phyloP scores from a whole-genome alignment of 176 grass and related monocot genomes.

The Juncus effusus region DNA sequence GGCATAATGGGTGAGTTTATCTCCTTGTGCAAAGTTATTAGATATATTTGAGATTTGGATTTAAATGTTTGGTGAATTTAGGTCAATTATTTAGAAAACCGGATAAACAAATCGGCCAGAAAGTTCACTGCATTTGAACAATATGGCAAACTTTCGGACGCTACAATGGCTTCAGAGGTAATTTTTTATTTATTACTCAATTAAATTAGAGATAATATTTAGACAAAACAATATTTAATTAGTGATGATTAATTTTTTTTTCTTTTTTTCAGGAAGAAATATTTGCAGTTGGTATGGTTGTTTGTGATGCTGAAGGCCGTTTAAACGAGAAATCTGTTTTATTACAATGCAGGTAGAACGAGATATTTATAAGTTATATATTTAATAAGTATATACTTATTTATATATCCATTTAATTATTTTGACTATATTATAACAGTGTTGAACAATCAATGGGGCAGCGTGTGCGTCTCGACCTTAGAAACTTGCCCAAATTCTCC shows the following conservation, averaged over 20 bases:
- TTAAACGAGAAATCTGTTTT: constrained; percentile 97
- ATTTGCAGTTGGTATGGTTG: constrained; percentile 81
- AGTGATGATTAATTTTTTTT: not conserved
- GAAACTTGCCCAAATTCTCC: constrained; percentile 69
- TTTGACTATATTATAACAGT: constrained; percentile 34
- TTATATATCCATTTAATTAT: not conserved
- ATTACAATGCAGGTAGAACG: constrained; percentile 69
- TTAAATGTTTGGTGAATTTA: constrained; percentile 12
- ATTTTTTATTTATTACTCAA: constrained; percentile 17
- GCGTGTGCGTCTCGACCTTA: constrained; percentile 73
- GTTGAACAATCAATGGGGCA: constrained; percentile 67
- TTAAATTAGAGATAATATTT: not conserved
- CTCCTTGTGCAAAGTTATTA: no score
- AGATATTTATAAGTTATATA: not conserved
- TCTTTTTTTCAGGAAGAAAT: constrained; percentile 59
- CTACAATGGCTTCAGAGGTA: constrained; percentile 91
- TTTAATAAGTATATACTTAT: no score
- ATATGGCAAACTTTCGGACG: constrained; percentile 53
- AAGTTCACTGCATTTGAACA: constrained; percentile 46
- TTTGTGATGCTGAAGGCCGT: constrained; percentile 89
- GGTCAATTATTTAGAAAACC: constrained; percentile 86
- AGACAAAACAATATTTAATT: not conserved
- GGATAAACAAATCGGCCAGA: constrained; percentile 44
- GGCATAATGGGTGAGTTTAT: no score
- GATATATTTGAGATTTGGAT: no score